Base-by-base conservation (phyloP, 129 eudicot genomes). In the Flaveria trinervia region DNA sequence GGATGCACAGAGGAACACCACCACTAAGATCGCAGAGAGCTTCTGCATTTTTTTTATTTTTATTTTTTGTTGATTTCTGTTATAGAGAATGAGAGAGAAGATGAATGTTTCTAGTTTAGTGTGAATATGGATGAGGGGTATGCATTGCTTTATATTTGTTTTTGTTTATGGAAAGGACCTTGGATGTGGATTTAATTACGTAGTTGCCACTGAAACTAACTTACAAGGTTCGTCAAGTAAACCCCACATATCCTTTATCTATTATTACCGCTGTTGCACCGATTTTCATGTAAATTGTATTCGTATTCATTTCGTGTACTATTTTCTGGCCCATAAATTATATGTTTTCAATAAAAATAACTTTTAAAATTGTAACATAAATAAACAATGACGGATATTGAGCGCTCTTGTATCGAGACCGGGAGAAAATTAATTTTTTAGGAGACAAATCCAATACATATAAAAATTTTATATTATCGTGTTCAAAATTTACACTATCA, bases 11-110 rank as follows among this genome's bases (percentile, higher is more conserved):
- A 85, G 74, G 25, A 86, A 80, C 68, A 86, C 72, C 75, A 80
- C 81, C 56, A 80, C 46, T 55, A 82, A 67, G 17, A 74, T 73
- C 17, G 79, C 86, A 83, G 76, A 77, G 36, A 83, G 51, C 67
- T 68, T 86, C 78, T 83, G 82, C 89, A 86, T 86, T 67, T 75
- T 71, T 30, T n/a, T n/a, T n/a, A n/a, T n/a, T n/a, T n/a, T n/a
- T n/a, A n/a, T n/a, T n/a, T n/a, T n/a, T n/a, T n/a, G n/a, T n/a
- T 33, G 11, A 36, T 36, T 64, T 15, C 48, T 23, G 74, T 48
- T 65, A 49, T 8, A 73, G 33, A 52, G 62, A 79, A 59, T 75
- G 39, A 61, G 52, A 52, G 17, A 36, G 16, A 43, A 26, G 44
- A 62, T 66, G 80, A 48, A 64, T 76, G 71, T 46, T 55, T 77